These are phyloP conservation scores for Cyclotella sp. DNA, from an alignment of 108 stramenopile genomes.

Conservation along the genomic window DNA sequence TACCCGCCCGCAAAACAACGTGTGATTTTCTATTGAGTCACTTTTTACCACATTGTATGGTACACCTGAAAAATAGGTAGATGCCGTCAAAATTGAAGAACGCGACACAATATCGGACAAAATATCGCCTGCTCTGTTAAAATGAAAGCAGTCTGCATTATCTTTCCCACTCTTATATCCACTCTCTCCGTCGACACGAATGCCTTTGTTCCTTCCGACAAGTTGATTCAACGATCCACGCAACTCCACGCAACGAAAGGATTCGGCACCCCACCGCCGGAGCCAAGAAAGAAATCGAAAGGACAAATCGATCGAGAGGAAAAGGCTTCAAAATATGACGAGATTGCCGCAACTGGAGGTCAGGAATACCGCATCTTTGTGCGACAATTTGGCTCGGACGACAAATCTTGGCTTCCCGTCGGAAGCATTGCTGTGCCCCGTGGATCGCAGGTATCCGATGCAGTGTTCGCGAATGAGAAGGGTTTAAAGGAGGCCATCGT, in stretches of 20 bases:
- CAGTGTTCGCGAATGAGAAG: constrained; percentile 81
- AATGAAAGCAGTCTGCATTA: neutral
- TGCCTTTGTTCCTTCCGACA: constrained; percentile 3
- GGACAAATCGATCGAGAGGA: constrained; percentile 75
- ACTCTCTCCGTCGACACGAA: neutral
- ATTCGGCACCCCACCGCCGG: constrained; percentile 63
- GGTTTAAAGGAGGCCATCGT: constrained; percentile 69
- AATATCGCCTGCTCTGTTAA: neutral
- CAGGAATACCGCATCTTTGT: constrained; percentile 88
- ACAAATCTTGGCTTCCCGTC: constrained; percentile 81
- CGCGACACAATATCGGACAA: no score
- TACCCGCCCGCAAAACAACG: no score
- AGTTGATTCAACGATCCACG: neutral
- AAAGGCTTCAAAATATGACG: constrained; percentile 75
- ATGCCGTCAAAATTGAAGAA: no score
- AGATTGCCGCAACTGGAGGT: constrained; percentile 79
- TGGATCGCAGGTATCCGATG: constrained; percentile 80
- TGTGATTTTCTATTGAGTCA: no score
- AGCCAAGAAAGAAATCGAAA: constrained; percentile 61
- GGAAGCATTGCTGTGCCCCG: constrained; percentile 85
- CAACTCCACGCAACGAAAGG: constrained; percentile 49
- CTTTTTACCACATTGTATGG: no score
- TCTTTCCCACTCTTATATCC: neutral
- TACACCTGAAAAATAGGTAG: no score
- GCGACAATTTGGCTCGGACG: constrained; percentile 85